Evolutionary conservation across 768 basidiomycete genomes (phyloP).

Genomic region (Amanita thiersii): DNA sequence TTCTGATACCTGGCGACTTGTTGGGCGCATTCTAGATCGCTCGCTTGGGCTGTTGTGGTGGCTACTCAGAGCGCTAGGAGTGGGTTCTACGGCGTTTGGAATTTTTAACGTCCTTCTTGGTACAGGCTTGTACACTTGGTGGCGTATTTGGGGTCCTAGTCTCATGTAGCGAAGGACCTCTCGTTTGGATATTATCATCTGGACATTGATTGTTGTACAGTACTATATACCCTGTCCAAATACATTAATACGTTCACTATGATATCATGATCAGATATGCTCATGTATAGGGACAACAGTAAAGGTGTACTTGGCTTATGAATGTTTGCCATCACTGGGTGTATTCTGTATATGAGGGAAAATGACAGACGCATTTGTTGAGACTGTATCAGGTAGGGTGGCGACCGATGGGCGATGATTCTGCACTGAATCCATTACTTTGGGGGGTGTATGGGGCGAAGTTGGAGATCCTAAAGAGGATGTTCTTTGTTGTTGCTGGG

Average conservation of each 20-base stretch:
- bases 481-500: background rate
- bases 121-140: conserved; percentile 57
- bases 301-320: too few species aligned
- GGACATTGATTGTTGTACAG: background rate
- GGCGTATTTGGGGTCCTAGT: conserved; percentile 30
- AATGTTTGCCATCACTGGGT: too few species aligned
- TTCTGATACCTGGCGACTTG: conserved; percentile 49
- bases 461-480: too few species aligned
- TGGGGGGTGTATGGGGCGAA: too few species aligned
- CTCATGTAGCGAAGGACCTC: background rate
- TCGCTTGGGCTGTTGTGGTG: conserved; percentile 77
- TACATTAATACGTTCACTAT: background rate
- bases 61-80: conserved; percentile 64
- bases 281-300: too few species aligned
- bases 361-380: too few species aligned
- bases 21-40: conserved; percentile 64
- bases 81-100: conserved; percentile 65
- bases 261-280: background rate
- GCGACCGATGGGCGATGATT: too few species aligned
- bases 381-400: too few species aligned
- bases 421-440: too few species aligned
- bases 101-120: conserved; percentile 68
- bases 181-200: too few species aligned
- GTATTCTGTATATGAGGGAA: too few species aligned
- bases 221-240: background rate